Percentiles rank a stretch among this genome's conserved stretches.
Conservation (phyloP, 352 stramenopile species). For the Pythium rhizo-oryzae region DNA sequence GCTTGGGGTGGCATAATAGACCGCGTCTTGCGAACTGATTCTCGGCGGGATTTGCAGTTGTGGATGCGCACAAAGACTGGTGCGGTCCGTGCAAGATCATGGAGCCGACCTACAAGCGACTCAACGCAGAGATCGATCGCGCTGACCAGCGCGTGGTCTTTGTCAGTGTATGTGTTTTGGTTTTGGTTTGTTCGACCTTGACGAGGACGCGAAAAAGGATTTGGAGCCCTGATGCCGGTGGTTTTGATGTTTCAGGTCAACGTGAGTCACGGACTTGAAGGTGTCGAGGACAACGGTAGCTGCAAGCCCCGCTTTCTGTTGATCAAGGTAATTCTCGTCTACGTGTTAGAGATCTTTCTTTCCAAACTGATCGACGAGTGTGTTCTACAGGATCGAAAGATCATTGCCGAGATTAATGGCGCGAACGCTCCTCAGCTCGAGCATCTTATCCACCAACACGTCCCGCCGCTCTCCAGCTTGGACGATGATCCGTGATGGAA, state of each 20-base stretch:
- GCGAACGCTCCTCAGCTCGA: constrained; percentile 68
- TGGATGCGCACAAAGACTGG: constrained; percentile 75
- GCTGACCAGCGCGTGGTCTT: constrained; percentile 58
- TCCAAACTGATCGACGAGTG: background rate
- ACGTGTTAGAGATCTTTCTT: background rate
- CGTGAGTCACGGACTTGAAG: constrained; percentile 48
- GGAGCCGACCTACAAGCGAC: constrained; percentile 73
- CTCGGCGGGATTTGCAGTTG: constrained; percentile 42
- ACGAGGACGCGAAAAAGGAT: no score
- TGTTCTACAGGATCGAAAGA: constrained; percentile 48
- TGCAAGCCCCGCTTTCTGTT: constrained; percentile 74
- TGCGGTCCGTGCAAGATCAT: constrained; percentile 78
- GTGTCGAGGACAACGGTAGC: constrained; percentile 54
- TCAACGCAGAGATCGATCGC: constrained; percentile 58
- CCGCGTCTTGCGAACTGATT: background rate
- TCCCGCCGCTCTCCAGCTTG: constrained; percentile 51
- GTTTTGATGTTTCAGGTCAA: constrained; percentile 37
- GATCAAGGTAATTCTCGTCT: constrained; percentile 42
- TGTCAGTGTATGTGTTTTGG: constrained; percentile 44
- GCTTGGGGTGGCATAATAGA: background rate
- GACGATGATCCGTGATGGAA: constrained; percentile 48
- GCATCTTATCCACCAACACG: constrained; percentile 61
- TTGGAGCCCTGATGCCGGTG: background rate
- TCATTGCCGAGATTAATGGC: constrained; percentile 56
- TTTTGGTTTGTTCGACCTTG: background rate